Conservation (phyloP, 495 filamentous ascomycete species). For the Tuber brumale region DNA sequence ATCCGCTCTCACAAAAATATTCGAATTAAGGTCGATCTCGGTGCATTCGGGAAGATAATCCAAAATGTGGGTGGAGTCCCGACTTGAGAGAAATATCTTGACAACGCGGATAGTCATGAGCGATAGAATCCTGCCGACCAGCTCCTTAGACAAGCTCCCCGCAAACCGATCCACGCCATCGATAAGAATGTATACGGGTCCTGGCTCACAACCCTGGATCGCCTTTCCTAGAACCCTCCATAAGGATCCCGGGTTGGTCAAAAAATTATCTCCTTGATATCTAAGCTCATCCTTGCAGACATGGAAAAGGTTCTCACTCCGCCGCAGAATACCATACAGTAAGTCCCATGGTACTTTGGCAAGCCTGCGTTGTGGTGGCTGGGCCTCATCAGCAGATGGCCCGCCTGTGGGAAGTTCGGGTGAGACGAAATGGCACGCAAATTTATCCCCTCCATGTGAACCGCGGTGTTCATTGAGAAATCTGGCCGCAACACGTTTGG, state of each 20-base stretch:
- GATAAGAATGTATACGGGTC: background rate
- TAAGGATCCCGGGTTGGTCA: background rate
- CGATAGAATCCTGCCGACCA: background rate
- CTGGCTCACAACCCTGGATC: no score
- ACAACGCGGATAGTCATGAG: background rate
- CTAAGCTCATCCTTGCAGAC: no score
- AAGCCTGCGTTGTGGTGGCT: no score
- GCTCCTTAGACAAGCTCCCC: background rate
- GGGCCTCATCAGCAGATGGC: background rate
- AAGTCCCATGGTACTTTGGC: background rate
- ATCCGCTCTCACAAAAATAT: background rate
- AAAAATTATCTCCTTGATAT: background rate
- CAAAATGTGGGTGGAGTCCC: background rate
- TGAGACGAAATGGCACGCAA: background rate
- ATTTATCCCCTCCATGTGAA: background rate
- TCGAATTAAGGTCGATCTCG: background rate
- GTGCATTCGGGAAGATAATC: no score
- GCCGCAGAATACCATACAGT: background rate
- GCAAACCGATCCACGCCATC: background rate
- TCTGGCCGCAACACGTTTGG: no score
- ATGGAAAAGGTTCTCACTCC: no score
- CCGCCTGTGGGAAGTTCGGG: background rate
- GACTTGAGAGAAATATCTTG: background rate
- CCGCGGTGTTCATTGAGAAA: no score
- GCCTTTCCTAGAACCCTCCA: no score